Evolutionary conservation across 2,329 filamentous ascomycete species (phyloP).

Genomic region (Aspergillus awamori): DNA sequence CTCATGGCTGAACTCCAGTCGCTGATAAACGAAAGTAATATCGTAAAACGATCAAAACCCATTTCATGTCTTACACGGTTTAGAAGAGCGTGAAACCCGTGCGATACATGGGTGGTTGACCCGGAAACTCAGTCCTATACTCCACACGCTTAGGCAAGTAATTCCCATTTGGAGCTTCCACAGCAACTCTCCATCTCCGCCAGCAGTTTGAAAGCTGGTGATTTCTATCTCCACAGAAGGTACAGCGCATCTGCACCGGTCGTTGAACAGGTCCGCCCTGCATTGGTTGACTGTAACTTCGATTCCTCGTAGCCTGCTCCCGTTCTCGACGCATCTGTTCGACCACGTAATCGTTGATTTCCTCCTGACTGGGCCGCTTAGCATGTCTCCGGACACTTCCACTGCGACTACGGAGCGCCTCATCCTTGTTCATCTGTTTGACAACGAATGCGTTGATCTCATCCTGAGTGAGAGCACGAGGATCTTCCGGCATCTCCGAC

Average conservation of each 20-base stretch:
- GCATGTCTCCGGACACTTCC: conserved; percentile 18
- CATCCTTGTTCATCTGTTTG: conserved; percentile 27
- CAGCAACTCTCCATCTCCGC: conserved; percentile 28
- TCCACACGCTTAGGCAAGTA: conserved; percentile 28
- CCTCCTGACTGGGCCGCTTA: conserved; percentile 33
- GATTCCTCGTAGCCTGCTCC: conserved; percentile 22
- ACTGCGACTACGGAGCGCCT: conserved; percentile 4
- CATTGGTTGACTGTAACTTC: conserved; percentile 28
- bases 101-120: conserved; percentile 28
- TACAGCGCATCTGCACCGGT: conserved; percentile 19
- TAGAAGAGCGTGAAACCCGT: conserved; percentile 29
- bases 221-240: conserved; percentile 27
- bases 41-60: background rate
- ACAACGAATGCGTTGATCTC: conserved; percentile 34
- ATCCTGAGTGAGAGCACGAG: conserved; percentile 25
- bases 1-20: background rate
- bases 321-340: conserved; percentile 32
- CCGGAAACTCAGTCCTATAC: conserved; percentile 23
- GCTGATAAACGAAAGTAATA: background rate
- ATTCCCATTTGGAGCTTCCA: conserved; percentile 28
- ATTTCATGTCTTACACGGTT: background rate
- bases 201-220: conserved; percentile 29
- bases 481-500: background rate
- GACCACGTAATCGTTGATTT: conserved; percentile 34
- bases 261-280: conserved; percentile 3